A percentile compares a stretch with the other conserved stretches of the same genome.
Evolutionary conservation across 495 filamentous ascomycete species (phyloP).

Genomic region (Penicillium coprophilum): DNA sequence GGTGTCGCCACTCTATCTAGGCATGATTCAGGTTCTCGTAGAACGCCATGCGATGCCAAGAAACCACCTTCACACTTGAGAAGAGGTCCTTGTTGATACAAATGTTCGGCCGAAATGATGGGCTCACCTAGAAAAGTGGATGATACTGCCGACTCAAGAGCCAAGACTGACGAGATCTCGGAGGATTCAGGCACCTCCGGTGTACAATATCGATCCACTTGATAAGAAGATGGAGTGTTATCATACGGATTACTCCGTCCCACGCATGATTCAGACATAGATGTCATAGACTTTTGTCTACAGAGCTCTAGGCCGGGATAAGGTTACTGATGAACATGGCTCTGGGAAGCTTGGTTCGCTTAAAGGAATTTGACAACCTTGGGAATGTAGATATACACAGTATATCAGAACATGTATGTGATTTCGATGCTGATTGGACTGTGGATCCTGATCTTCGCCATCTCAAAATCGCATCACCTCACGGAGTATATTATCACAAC

Average conservation of each 20-base stretch:
- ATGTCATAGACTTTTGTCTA: not conserved
- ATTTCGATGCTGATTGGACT: too few relatives aligned
- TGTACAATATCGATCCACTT: slow-evolving; percentile 5
- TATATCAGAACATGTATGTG: too few relatives aligned
- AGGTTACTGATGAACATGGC: slow-evolving; percentile 4
- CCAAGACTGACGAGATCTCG: slow-evolving; percentile 9
- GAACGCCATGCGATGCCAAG: too few relatives aligned
- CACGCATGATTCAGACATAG: too few relatives aligned
- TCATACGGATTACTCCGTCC: not conserved
- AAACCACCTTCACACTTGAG: not conserved
- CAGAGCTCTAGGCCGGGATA: not conserved
- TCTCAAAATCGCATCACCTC: not conserved
- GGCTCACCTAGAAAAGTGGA: not conserved
- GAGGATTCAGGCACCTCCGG: slow-evolving; percentile 4
- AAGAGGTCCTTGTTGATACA: too few relatives aligned
- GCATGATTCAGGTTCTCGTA: not conserved
- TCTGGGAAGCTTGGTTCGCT: slow-evolving; percentile 8
- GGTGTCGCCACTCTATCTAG: slow-evolving; percentile 1
- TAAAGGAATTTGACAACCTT: not conserved
- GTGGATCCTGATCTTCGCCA: not conserved
- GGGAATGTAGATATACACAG: too few relatives aligned
- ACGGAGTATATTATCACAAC: not conserved
- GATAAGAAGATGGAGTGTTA: not conserved
- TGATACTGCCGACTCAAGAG: slow-evolving; percentile 18
- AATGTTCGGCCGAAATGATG: not conserved